These are phyloP conservation scores for Phyllosticta citribraziliensis DNA, from an alignment of 2,329 filamentous ascomycete genomes.

Conservation along the genomic window DNA sequence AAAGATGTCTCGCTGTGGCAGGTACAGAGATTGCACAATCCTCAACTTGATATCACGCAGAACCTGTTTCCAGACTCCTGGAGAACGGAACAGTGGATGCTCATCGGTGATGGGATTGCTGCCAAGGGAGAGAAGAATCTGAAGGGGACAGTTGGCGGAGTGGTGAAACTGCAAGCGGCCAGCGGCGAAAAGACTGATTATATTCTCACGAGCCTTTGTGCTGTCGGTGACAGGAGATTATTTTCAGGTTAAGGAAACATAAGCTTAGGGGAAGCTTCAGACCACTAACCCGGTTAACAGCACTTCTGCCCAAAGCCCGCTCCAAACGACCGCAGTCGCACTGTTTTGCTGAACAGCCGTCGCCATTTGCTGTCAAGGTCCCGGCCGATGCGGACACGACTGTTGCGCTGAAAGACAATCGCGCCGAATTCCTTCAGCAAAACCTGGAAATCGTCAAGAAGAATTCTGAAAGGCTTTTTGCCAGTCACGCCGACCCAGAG, in stretches of 20 bases:
- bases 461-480: not conserved
- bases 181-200: not conserved
- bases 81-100: not conserved
- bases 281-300: not conserved
- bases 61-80: not conserved
- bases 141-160: not conserved
- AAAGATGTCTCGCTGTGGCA: not conserved
- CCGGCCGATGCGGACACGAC: not conserved
- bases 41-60: not conserved
- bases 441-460: too few species aligned
- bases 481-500: not conserved
- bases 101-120: not conserved
- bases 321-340: not conserved
- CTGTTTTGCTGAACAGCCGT: not conserved
- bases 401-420: not conserved
- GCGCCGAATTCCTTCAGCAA: too few species aligned
- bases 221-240: not conserved
- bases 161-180: not conserved
- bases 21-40: not conserved
- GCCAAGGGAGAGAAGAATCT: too few species aligned
- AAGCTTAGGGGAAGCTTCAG: not conserved
- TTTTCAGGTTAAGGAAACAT: not conserved
- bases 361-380: not conserved
- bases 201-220: not conserved
- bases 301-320: not conserved